Percentiles rank a stretch among this genome's conserved stretches.
These are phyloP conservation scores for Tritrichomonas musculus DNA, from an alignment of 208 protist genomes.

Conservation along the genomic window DNA sequence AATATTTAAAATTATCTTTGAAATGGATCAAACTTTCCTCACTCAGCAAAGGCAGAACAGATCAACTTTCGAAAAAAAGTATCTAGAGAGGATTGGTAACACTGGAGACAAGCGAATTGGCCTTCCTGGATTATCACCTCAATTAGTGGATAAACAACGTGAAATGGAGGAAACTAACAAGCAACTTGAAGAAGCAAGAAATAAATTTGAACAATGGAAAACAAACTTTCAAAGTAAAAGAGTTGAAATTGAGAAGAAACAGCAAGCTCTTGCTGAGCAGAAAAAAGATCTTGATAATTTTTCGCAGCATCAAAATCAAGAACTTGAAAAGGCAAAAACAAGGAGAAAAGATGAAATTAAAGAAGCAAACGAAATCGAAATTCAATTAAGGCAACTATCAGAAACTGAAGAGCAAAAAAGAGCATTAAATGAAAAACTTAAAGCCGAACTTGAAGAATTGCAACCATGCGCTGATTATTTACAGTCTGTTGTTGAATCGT, in stretches of 20 bases:
- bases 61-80: not conserved
- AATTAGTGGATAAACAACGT: not conserved
- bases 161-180: not conserved
- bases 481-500: not conserved
- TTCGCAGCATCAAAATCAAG: not conserved
- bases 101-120: not conserved
- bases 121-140: not conserved
- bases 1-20: no score
- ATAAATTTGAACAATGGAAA: not conserved
- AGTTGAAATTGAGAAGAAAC: not conserved
- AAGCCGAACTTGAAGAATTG: not conserved
- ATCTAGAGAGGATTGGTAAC: not conserved
- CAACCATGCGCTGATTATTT: constrained; percentile 14
- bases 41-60: not conserved
- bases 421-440: not conserved
- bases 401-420: not conserved
- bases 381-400: not conserved
- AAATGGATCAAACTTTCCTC: no score
- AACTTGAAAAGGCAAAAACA: not conserved
- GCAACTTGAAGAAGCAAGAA: not conserved
- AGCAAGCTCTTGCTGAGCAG: not conserved
- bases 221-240: constrained; percentile 8
- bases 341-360: not conserved
- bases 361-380: not conserved
- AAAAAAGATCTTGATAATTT: not conserved